Base-by-base conservation (phyloP, 805 yeast genomes). In the Tetrapisispora taiwanensis region DNA sequence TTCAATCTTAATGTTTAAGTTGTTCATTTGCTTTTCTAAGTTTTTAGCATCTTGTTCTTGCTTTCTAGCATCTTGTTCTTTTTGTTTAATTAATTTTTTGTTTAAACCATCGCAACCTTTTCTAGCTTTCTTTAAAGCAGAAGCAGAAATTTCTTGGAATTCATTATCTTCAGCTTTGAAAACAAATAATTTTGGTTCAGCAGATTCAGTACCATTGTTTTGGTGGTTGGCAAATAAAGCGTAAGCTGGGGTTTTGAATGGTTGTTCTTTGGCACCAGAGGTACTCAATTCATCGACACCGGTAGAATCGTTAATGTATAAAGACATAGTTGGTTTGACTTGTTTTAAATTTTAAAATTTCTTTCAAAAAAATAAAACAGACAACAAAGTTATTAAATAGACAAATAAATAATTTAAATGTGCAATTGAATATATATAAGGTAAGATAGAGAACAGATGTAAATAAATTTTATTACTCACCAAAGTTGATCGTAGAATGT, bases 121-220 rank as follows among this genome's bases (percentile, higher is more conserved):
- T 67, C 85, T 86, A 55, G 97, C 97, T 69, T 90, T 92, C 71
- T 92, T 92, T 61, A 90, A 69, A 7, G 95, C 97, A 43, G 94
- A 80, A 5, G 95, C 87, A 15, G 88, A 72, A 60, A 94, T 89
- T 56, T 83, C 90, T 53, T 70, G 75, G 61, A 75, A 90, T 34
- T 73, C 76, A 27, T 54, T 54, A 15, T 59, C 63, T 47, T 62
- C 66, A 14, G 51, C 46, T 51, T 68, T 71, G 67, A 71, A 78
- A 33, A 82, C 75, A 36, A 74, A 68, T 32, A 84, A 60, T 56
- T 76, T 77, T 28, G 65, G 63, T 51, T 63, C 67, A 27, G 51
- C 41, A 47, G 80, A 72, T 30, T 53, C 59, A 39, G 48, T 59
- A 15, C 72, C 74, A 26, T 45, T 40, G 7, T 45, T 37, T 34